A percentile compares a stretch with the other conserved stretches of the same genome.
Evolutionary conservation across 345 rosid species (phyloP).

Genomic region (Euphorbia lathyris): DNA sequence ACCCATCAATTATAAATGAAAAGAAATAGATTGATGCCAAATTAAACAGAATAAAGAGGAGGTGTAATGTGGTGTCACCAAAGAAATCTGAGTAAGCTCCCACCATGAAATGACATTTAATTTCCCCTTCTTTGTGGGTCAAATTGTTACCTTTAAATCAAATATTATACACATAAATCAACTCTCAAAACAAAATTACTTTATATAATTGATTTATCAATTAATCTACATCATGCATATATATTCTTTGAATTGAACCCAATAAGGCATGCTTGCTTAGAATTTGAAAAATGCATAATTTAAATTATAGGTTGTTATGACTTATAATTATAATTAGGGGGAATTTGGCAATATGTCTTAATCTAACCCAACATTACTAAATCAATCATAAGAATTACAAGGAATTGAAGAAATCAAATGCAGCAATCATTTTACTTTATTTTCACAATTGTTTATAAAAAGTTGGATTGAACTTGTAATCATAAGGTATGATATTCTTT

Average conservation of each 20-base stretch:
- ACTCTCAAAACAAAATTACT: neutral
- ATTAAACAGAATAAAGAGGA: constrained; percentile 3
- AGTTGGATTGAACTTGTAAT: constrained; percentile 27
- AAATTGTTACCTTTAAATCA: neutral
- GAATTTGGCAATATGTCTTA: constrained; percentile 36
- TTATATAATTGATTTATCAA: no score
- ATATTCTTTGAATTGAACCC: no score
- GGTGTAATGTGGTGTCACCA: constrained; percentile 12
- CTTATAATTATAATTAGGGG: no score
- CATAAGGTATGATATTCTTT: constrained; percentile 24
- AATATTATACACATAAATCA: neutral
- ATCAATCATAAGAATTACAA: constrained; percentile 10
- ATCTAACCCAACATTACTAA: constrained; percentile 43
- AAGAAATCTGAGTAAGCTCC: neutral
- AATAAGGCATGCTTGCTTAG: constrained; percentile 1
- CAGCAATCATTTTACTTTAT: constrained; percentile 16
- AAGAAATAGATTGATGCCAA: neutral
- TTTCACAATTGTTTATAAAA: constrained; percentile 16
- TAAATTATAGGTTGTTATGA: constrained; percentile 21
- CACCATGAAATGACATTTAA: neutral
- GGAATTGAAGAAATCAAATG: constrained; percentile 4
- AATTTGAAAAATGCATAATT: constrained; percentile 7
- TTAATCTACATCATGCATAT: no score
- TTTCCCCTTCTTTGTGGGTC: neutral
- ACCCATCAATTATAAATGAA: neutral